Evolutionary conservation across 2,329 filamentous ascomycete genomes (phyloP), one percentile per base, ranked within the genome.

Genomic region (Diaporthe velutina): DNA sequence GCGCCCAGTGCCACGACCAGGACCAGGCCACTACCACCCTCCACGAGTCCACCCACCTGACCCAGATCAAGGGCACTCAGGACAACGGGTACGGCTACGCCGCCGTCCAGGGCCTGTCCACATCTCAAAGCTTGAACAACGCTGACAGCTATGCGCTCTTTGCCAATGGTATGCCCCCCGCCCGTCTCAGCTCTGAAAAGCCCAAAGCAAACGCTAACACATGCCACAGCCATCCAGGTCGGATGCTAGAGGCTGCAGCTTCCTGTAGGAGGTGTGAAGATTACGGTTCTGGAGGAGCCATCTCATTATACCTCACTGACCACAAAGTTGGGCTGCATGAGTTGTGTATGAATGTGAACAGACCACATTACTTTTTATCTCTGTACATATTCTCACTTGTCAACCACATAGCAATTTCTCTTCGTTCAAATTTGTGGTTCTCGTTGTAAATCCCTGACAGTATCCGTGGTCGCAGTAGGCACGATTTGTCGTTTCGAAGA

Each of bases 11-110:
- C 84, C 90, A 93, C 80, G 87, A 79, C 3, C 92, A 93, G 83
- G 92, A 93, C 79, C 90, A 92, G 83, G 90, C 89, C 3, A 92
- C 88, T 15, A 93, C 92, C 19, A 87, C 87, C 42, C 81, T 94
- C 19, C 92, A 94, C 79, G 92, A 94, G 85, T 85, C 87, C 77
- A 93, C 92, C 12, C 92, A 94, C 80, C 77, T 88, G 85, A 88
- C n/a, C 83, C 87, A 80, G 86, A 83, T 83, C 76, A 90, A 89
- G 73, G 90, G 90, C 12, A 93, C 91, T 2, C 81, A 87, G 2
- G 92, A 94, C 79, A 84, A 88, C 70, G 88, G 85, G 35, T 93
- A 92, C 78, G 81, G 85, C 4, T 86, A 90, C 73, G 85, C 83
- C 55, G 91, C 90, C 64, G 88, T 91, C 75, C 78, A 81, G 19